Conservation (phyloP, 805 yeast genomes). For the Phaffomyces opuntiae region DNA sequence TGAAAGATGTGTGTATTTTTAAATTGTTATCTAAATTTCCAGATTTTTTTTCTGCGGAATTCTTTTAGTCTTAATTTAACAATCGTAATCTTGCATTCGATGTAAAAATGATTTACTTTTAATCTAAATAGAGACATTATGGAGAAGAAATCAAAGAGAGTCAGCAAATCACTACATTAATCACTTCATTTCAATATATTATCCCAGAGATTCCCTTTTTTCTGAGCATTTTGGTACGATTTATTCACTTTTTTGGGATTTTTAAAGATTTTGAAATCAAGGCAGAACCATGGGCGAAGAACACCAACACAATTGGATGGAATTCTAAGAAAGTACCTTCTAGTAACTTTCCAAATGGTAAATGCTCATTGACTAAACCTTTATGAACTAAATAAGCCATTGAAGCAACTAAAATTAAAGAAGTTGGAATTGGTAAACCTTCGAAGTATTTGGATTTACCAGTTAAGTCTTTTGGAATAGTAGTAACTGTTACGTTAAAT, state of each 20-base stretch:
- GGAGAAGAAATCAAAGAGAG: too few relatives aligned
- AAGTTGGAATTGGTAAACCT: constrained; percentile 93
- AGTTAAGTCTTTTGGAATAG: constrained; percentile 78
- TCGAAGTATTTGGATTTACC: constrained; percentile 93
- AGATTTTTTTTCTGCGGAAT: too few relatives aligned
- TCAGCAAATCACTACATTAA: too few relatives aligned
- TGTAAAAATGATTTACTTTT: too few relatives aligned
- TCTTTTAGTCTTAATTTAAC: too few relatives aligned
- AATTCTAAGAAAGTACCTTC: constrained; percentile 56
- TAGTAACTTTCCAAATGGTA: constrained; percentile 64
- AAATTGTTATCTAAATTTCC: too few relatives aligned
- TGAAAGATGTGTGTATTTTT: too few relatives aligned
- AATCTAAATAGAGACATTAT: too few relatives aligned
- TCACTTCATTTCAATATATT: too few relatives aligned
- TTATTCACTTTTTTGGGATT: constrained; percentile 70
- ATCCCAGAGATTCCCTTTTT: too few relatives aligned
- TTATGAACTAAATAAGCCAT: constrained; percentile 65
- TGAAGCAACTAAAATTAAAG: constrained; percentile 61
- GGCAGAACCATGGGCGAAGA: constrained; percentile 77
- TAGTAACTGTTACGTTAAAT: constrained; percentile 89
- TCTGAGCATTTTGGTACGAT: neutral
- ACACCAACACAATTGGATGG: constrained; percentile 62
- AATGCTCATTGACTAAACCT: constrained; percentile 37
- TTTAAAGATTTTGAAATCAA: constrained; percentile 87
- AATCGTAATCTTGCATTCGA: too few relatives aligned